These are phyloP conservation scores for Candida namnaoensis DNA, from an alignment of 805 yeast species.

Conservation along the genomic window DNA sequence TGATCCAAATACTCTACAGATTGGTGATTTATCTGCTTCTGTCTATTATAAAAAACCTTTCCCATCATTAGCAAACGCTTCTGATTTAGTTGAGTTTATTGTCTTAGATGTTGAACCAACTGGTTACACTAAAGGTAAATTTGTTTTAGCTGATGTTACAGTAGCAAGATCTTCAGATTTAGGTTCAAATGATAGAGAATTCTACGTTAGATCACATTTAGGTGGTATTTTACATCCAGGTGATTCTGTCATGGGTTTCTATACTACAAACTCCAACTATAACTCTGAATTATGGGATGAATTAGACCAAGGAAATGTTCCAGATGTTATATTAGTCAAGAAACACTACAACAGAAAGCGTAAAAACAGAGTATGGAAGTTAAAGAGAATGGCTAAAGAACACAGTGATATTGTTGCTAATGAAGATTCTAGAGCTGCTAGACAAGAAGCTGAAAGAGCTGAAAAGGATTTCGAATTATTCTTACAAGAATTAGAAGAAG, in stretches of 20 bases:
- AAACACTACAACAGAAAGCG: constrained; percentile 78
- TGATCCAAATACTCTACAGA: constrained; percentile 76
- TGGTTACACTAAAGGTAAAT: constrained; percentile 67
- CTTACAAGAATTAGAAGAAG: constrained; percentile 97
- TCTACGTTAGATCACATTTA: constrained; percentile 80
- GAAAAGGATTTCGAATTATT: constrained; percentile 92
- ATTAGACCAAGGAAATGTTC: constrained; percentile 48
- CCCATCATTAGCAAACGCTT: constrained; percentile 62
- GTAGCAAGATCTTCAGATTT: constrained; percentile 85
- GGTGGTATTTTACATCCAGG: constrained; percentile 97
- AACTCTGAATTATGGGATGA: constrained; percentile 83
- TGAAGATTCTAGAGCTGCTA: constrained; percentile 64
- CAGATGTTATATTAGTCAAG: constrained; percentile 86
- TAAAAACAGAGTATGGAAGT: constrained; percentile 80
- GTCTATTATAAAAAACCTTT: constrained; percentile 83
- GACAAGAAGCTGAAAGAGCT: constrained; percentile 84
- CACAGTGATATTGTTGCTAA: constrained; percentile 81
- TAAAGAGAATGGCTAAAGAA: constrained; percentile 96
- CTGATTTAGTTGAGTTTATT: constrained; percentile 76
- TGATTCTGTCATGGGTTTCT: constrained; percentile 91
- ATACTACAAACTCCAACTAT: constrained; percentile 74
- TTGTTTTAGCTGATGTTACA: constrained; percentile 82
- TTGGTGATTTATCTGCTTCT: constrained; percentile 61
- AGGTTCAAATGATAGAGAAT: constrained; percentile 79
- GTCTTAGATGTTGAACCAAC: constrained; percentile 93